Evolutionary conservation across 495 filamentous ascomycete species (phyloP), one percentile per base, ranked within the genome.

Genomic region (Penicillium arizonense): DNA sequence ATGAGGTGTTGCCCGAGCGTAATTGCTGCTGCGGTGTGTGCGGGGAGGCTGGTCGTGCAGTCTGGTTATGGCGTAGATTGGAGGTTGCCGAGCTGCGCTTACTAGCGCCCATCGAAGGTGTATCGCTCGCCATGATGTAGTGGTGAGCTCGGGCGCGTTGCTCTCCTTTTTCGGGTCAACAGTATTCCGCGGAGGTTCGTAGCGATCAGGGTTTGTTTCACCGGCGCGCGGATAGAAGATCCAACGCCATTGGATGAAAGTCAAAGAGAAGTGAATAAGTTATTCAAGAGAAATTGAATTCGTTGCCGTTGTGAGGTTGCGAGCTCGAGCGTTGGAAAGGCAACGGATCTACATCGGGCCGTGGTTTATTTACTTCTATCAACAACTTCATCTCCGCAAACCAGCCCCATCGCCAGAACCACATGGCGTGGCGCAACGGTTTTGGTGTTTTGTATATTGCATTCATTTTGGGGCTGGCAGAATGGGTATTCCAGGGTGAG

Each of bases 401-500:
- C 20, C 33, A 39, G 12, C 38, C 38, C 16, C 39, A 39, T 41
- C 23, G 30, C 34, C 21, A 16, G 14, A 49, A 28, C 42, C 48
- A 36, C 48, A 63, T 63, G 59, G 28, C 28, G 28, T 1, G 60
- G 44, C 23, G 5, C 34, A 46, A 20, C 14, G 34, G 5, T 5
- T 24, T 44, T 30, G 4, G 33, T 43, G 43, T 47, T 49, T 38
- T 18, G 49, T 50, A 43, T 45, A 16, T 26, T 42, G 41, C 36
- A 14, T 40, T 28, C 41, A 43, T 34, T 54, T 50, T 30, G 13
- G 42, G 12, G 44, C 46, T 40, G 21, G 41, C 59, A 71, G 20
- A 5, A 65, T 78, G 75, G 75, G 75, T 48, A 77, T 78, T 40
- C 74, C 75, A 26, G 74, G 74, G 74, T 77, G 68, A 58, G 74